These are phyloP conservation scores for Sporothrix mexicana DNA, from an alignment of 2,329 filamentous ascomycete genomes.

Conservation along the genomic window DNA sequence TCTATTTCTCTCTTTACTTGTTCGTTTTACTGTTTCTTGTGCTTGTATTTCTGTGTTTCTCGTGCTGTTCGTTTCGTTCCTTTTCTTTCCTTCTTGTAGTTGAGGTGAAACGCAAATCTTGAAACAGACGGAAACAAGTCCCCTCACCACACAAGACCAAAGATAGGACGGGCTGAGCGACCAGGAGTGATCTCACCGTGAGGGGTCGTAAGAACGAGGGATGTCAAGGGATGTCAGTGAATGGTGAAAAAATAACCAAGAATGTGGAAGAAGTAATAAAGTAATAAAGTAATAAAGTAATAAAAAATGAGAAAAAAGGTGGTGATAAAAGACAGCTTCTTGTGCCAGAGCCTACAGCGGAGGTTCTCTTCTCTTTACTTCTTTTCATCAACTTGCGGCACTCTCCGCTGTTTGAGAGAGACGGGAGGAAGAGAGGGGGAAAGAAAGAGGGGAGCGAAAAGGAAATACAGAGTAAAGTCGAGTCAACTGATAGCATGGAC, in stretches of 20 bases:
- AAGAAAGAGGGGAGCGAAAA: background rate
- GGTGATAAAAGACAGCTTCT: no score
- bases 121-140: conserved; percentile 17
- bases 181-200: no score
- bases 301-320: background rate
- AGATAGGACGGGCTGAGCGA: background rate
- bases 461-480: background rate
- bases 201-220: no score
- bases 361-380: background rate
- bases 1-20: no score
- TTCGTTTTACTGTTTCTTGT: no score
- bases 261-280: background rate
- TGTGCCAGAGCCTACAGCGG: background rate
- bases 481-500: background rate
- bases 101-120: conserved; percentile 13
- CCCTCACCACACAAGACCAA: background rate
- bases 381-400: background rate
- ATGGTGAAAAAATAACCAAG: no score
- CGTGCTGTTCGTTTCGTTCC: background rate
- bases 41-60: no score
- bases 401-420: conserved; percentile 2
- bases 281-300: background rate
- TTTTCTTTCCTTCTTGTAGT: background rate
- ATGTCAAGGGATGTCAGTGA: no score
- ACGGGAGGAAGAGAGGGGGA: background rate